phyloP scores from a whole-genome alignment of 805 yeast genomes.

The Sugiyamaella floridensis region DNA sequence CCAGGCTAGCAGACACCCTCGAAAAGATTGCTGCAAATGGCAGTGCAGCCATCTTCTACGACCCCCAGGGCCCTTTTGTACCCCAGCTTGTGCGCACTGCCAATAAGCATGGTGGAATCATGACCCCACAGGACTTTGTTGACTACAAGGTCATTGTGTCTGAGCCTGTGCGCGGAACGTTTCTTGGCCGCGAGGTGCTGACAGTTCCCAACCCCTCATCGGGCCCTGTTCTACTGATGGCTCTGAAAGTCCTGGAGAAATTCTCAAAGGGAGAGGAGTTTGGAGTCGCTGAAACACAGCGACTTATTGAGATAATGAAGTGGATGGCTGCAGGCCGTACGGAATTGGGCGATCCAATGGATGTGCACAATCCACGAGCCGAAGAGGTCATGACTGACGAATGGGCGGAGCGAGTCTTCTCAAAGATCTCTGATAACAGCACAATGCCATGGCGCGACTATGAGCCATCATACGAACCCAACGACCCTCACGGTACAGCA shows the following conservation, averaged over 20 bases:
- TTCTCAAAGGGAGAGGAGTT: slow-evolving; percentile 39
- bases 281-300: slow-evolving; percentile 48
- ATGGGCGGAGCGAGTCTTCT: slow-evolving; percentile 51
- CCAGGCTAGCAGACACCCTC: slow-evolving; percentile 59
- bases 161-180: slow-evolving; percentile 37
- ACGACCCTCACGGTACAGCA: slow-evolving; percentile 86
- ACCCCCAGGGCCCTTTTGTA: slow-evolving; percentile 72
- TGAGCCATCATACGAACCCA: slow-evolving; percentile 67
- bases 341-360: slow-evolving; percentile 66
- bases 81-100: slow-evolving; percentile 46
- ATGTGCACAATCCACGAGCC: slow-evolving; percentile 32
- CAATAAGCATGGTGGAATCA: slow-evolving; percentile 57
- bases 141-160: slow-evolving; percentile 48
- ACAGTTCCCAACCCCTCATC: slow-evolving; percentile 70
- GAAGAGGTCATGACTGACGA: slow-evolving; percentile 40
- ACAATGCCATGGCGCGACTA: slow-evolving; percentile 70
- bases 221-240: slow-evolving; percentile 76
- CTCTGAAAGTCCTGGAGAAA: slow-evolving; percentile 55
- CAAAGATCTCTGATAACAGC: slow-evolving; percentile 45
- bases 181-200: slow-evolving; percentile 40
- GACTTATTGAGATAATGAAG: slow-evolving; percentile 80
- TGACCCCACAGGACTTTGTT: slow-evolving; percentile 58
- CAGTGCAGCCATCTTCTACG: slow-evolving; percentile 70
- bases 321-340: slow-evolving; percentile 87
- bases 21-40: slow-evolving; percentile 69